Base-by-base conservation (phyloP, 495 filamentous ascomycete species). In the Pyrenopolyporus hunteri region DNA sequence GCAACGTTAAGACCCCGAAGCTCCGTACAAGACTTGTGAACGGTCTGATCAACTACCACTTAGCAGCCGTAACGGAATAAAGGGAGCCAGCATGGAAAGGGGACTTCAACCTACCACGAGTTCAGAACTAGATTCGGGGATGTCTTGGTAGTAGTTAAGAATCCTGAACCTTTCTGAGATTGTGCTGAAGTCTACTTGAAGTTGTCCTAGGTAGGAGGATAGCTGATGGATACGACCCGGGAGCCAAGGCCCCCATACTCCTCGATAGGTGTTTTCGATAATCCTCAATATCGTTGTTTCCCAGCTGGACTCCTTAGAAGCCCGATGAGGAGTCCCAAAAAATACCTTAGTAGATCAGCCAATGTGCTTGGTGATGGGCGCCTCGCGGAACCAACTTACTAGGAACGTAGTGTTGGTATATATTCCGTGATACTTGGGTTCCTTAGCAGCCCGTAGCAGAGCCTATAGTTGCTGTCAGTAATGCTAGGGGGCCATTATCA, bases 311-410 rank as follows among this genome's bases (percentile, higher is more conserved):
- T 20, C 11, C 11, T 36, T 9, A 23, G 55, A 50, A 9, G 16
- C 28, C 20, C 44, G 55, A 36, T 58, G 55, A 9, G 55, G 45
- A 29, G 55, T 50, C 6, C 55, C 55, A 16, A 50, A 58, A 17
- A 58, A 58, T 4, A 50, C 10, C 55, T 58, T 35, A 1, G 4
- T 11, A 13, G 6, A n/a, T 50, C 16, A 58, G 28, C 19, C 26
- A 43, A 2, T 3, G 1, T 10, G 13, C 16, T 26, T 9, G 5
- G 13, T 10, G 3, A 51, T 17, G 4, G 8, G 5, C 1, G 8
- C 11, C 4, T 32, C 6, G 22, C 14, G 14, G 29, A n/a, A 20
- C 2, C 16, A 16, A 4, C 55, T 58, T 44, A 58, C 55, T 6
- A 58, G 9, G 5, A 58, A 13, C 5, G 37, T 43, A 9, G 55